A percentile compares a stretch with the other conserved stretches of the same genome.
Conservation (phyloP, 2,329 filamentous ascomycete genomes). For the Penicillium psychrosexuale region DNA sequence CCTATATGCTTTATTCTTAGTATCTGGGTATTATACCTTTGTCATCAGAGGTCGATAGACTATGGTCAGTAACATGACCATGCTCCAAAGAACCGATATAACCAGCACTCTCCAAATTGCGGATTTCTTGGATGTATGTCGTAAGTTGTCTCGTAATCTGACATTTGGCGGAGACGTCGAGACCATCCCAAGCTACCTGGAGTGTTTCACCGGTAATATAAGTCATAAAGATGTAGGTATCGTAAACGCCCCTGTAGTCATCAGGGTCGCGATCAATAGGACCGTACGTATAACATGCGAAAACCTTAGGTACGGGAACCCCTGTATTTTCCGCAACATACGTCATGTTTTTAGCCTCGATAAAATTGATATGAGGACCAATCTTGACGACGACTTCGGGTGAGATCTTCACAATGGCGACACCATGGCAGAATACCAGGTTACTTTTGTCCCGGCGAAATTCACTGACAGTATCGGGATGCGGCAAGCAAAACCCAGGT, state of each 20-base stretch:
- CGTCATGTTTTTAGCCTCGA: constrained; percentile 19
- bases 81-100: constrained; percentile 18
- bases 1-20: background rate
- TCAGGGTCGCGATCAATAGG: constrained; percentile 14
- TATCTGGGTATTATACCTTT: background rate
- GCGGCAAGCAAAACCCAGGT: background rate
- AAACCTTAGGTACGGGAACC: constrained; percentile 16
- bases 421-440: constrained; percentile 5
- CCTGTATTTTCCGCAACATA: constrained; percentile 15
- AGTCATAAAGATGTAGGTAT: constrained; percentile 24
- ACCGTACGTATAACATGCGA: constrained; percentile 16
- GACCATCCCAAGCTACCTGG: constrained; percentile 13
- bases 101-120: background rate
- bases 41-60: background rate
- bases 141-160: constrained; percentile 10
- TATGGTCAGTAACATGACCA: constrained; percentile 16
- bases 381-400: constrained; percentile 19
- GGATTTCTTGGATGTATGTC: constrained; percentile 13
- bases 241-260: constrained; percentile 16
- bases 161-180: constrained; percentile 1
- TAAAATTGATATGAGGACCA: constrained; percentile 14
- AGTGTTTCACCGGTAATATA: constrained; percentile 14
- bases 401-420: constrained; percentile 18
- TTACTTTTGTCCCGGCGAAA: background rate
- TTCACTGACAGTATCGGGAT: background rate